A percentile compares a stretch with the other conserved stretches of the same genome.
Evolutionary conservation across 352 stramenopile species (phyloP).

Genomic region (Globisporangium rhizosaccharum): DNA sequence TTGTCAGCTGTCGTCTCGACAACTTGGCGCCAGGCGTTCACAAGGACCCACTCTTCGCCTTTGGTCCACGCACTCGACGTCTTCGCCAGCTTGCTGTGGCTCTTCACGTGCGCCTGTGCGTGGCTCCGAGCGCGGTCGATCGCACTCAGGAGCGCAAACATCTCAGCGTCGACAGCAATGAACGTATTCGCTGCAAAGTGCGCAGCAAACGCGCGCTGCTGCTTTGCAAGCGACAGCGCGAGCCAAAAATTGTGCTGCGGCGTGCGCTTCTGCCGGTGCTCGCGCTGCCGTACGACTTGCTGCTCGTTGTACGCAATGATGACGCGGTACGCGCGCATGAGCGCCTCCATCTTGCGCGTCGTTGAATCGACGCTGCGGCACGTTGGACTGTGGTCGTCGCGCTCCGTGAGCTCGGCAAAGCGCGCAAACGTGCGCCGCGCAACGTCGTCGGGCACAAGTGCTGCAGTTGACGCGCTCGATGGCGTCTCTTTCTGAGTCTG

Average conservation of each 20-base stretch:
- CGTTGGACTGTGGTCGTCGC: too few relatives aligned
- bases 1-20: background rate
- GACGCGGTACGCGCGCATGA: background rate
- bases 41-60: background rate
- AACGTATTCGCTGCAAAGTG: background rate
- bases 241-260: background rate
- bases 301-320: background rate
- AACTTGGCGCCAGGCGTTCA: slow-evolving; percentile 1
- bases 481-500: too few relatives aligned
- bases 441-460: too few relatives aligned
- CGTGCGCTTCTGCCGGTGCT: too few relatives aligned
- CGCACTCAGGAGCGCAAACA: background rate
- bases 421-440: too few relatives aligned
- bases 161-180: background rate
- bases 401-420: too few relatives aligned
- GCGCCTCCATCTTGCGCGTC: too few relatives aligned
- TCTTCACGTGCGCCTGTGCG: background rate
- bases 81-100: background rate
- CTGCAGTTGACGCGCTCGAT: too few relatives aligned
- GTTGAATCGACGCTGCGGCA: too few relatives aligned
- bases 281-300: background rate
- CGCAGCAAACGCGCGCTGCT: background rate
- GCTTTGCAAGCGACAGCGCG: background rate
- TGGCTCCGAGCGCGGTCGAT: background rate
- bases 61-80: background rate